phyloP scores from a whole-genome alignment of 306 rosid species.

The Fragaria iinumae region DNA sequence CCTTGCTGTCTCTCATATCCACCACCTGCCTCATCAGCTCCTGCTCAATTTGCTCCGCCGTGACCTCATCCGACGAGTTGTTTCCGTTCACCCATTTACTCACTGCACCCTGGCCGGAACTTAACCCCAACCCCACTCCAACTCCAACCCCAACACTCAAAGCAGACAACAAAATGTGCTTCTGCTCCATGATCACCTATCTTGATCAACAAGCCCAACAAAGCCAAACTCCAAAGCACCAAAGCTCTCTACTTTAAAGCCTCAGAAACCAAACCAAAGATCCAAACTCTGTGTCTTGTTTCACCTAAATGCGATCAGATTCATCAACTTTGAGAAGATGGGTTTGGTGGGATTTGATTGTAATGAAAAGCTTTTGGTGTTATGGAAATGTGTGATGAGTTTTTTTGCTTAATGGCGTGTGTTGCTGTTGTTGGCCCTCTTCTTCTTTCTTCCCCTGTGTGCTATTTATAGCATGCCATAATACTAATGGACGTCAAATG shows the following conservation, averaged over 20 bases:
- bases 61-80: constrained; percentile 50
- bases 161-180: constrained; percentile 85
- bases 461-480: constrained; percentile 57
- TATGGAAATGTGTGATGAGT: constrained; percentile 9
- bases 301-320: constrained; percentile 29
- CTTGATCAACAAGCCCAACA: not conserved
- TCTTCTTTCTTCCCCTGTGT: not conserved
- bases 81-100: constrained; percentile 81
- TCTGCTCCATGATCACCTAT: constrained; percentile 69
- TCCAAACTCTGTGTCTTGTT: constrained; percentile 4
- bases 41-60: constrained; percentile 62
- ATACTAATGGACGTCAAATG: constrained; percentile 51
- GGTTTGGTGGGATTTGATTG: constrained; percentile 29
- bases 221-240: not conserved
- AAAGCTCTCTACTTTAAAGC: not conserved
- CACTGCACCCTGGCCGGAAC: constrained; percentile 63
- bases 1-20: constrained; percentile 56
- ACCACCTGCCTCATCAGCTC: constrained; percentile 62
- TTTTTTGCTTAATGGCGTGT: constrained; percentile 15
- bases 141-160: constrained; percentile 89
- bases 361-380: constrained; percentile 3
- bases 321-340: constrained; percentile 25
- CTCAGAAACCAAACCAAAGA: constrained; percentile 1
- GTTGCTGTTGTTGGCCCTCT: not conserved
- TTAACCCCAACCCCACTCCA: constrained; percentile 85